Evolutionary conservation across 495 filamentous ascomycete species (phyloP), one percentile per base, ranked within the genome.

Genomic region (Lepraria neglecta): DNA sequence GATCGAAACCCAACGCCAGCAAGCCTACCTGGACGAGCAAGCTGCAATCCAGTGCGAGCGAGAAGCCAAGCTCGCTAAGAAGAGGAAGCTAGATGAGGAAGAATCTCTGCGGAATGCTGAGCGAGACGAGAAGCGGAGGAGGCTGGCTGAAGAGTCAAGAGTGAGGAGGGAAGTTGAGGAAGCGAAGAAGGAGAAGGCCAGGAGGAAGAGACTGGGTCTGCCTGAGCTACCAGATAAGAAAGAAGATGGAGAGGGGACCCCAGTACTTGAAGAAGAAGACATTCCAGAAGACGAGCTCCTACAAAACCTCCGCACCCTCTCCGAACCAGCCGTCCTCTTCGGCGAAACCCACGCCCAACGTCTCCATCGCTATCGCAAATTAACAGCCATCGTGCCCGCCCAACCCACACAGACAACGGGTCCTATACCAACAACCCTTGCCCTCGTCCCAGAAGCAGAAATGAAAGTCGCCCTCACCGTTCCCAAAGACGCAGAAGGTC

Each of bases 41-140:
- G 79, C 80, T 45, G 78, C 78, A 1, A 76, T 88, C 57, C 86
- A 87, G 43, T 78, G 75, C 21, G 84, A 85, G 64, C 87, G 89
- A 47, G 81, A 86, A 54, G 83, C 84, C 38, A 83, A 81, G 42
- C 76, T 81, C 0, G 77, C 80, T 10, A 80, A 86, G 62, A 97
- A 97, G 73, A 90, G 91, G 58, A 91, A 92, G 74, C 80, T 82
- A n/a, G 92, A 97, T 54, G 92, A 96, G 21, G 94, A 95, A 24
- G 90, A 89, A 56, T 81, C 84, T 4, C 78, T 82, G 21, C 84
- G 85, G 42, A 79, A 80, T 50, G 80, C 78, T 9, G 80, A 80
- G 33, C 82, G 90, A 14, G 89, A 94, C 51, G 88, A 90, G 63
- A 96, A 95, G 74, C 84, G 87, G 62, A 80, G 80, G 60, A 78